Evolutionary conservation across 176 grass and related monocot species (phyloP), one percentile per base, ranked within the genome.

Genomic region (Oryza glumipatula): DNA sequence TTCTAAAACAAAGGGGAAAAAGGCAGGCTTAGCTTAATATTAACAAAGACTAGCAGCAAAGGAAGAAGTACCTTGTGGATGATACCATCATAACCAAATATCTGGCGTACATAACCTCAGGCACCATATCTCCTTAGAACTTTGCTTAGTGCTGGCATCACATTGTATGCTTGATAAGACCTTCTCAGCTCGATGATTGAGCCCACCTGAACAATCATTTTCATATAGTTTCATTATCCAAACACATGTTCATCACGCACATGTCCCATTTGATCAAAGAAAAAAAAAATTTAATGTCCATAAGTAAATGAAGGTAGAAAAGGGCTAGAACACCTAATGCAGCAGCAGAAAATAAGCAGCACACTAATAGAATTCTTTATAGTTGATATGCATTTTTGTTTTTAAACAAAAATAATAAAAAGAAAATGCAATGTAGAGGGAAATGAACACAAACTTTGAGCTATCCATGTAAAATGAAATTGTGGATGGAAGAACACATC

Each of bases 111-210:
- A 87, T 79, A 74, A 28, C 68, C 67, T 88, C 86, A 95, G 71
- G 89, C 93, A 68, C 96, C 93, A 83, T 96, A 99, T 99, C 93
- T 94, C 91, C 82, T 96, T 88, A 99, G 85, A 89, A 96, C 93
- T 88, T 99, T 99, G 81, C 91, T 99, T 65, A 99, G 85, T 83
- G 93, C 91, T 78, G 93, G 96, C 96, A 99, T 99, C 51, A 99
- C 96, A 91, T 99, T 96, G 70, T 99, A 99, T 67, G 96, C 96
- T 84, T 99, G 93, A 89, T 99, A 96, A 12, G 93, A 99, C 78
- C 96, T 96, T 89, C 96, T 96, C 79, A 96, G 75, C 72, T 96
- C 96, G 86, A 99, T 99, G 54, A 96, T 99, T 74, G 96, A 99
- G 24, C 96, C 96, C 35, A 99, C 96, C 96, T 99, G 84, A 86